phyloP scores from a whole-genome alignment of 768 basidiomycete species.

The Aureoboletus auriporus region DNA sequence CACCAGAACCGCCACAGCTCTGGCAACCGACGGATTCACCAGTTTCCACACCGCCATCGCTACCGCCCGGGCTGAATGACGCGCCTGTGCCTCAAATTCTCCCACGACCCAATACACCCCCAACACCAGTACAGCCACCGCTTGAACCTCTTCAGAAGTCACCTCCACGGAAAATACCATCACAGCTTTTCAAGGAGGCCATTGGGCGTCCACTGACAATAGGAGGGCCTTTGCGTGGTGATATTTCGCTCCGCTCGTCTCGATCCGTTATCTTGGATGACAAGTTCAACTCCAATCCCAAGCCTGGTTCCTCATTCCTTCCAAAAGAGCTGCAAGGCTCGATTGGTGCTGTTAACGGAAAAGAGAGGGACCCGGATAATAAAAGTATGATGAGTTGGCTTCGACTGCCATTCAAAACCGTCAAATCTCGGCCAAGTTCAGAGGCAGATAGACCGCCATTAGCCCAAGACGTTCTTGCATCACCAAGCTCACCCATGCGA shows the following conservation, averaged over 20 bases:
- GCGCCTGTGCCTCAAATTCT: conserved; percentile 11
- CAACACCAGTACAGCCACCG: conserved; percentile 16
- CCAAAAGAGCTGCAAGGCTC: conserved; percentile 25
- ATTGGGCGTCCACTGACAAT: conserved; percentile 12
- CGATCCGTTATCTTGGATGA: conserved; percentile 18
- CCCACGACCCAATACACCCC: conserved; percentile 18
- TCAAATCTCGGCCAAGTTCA: conserved; percentile 21
- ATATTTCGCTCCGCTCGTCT: conserved; percentile 20
- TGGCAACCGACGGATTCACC: conserved; percentile 25
- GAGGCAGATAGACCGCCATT: conserved; percentile 17
- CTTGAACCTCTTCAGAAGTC: conserved; percentile 10
- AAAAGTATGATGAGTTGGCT: conserved; percentile 35
- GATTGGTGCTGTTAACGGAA: conserved; percentile 25
- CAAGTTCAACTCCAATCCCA: conserved; percentile 16
- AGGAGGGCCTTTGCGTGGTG: conserved; percentile 13
- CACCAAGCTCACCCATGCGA: conserved; percentile 17
- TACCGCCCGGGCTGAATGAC: conserved; percentile 37
- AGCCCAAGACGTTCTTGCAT: conserved; percentile 7
- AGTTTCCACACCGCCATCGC: conserved; percentile 17
- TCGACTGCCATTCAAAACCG: conserved; percentile 20
- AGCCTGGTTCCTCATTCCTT: conserved; percentile 9
- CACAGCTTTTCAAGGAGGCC: conserved; percentile 15
- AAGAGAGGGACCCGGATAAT: conserved; percentile 39
- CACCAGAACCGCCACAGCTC: conserved; percentile 9
- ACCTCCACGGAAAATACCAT: conserved; percentile 22